A percentile compares a stretch with the other conserved stretches of the same genome.
phyloP scores from a whole-genome alignment of 495 filamentous ascomycete species.

The Penicillium soppii region DNA sequence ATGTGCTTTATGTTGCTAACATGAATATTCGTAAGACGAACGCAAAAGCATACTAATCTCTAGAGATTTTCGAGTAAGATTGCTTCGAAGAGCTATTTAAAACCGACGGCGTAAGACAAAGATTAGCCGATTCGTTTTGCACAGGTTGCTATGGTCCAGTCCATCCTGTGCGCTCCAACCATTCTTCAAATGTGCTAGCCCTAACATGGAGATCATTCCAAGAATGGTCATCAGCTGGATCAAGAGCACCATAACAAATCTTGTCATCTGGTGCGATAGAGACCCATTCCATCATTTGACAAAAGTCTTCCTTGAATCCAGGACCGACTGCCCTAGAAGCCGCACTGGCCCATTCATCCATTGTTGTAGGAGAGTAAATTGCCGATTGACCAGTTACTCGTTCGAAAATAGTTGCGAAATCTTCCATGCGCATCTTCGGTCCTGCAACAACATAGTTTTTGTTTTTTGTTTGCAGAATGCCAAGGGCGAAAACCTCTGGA shows the following conservation, averaged over 20 bases:
- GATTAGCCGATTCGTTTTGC: too few species aligned
- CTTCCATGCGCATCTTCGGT: not conserved
- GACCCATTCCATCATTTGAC: slow-evolving; percentile 26
- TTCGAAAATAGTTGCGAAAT: slow-evolving; percentile 14
- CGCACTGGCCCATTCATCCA: slow-evolving; percentile 13
- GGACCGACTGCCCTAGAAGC: slow-evolving; percentile 7
- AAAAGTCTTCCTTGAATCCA: slow-evolving; percentile 13
- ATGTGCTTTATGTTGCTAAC: too few species aligned
- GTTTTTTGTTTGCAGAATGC: slow-evolving; percentile 11
- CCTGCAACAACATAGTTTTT: slow-evolving; percentile 20
- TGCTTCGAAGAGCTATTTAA: too few species aligned
- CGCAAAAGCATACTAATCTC: too few species aligned
- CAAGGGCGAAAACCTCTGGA: slow-evolving; percentile 12
- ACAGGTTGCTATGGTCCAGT: too few species aligned
- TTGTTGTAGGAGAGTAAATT: slow-evolving; percentile 8
- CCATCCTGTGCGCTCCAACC: slow-evolving; percentile 17
- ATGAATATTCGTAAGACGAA: too few species aligned
- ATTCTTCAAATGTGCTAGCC: slow-evolving; percentile 21
- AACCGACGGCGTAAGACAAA: too few species aligned
- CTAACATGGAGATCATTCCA: slow-evolving; percentile 15
- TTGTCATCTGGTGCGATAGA: slow-evolving; percentile 17
- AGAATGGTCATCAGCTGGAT: slow-evolving; percentile 6
- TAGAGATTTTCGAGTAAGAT: too few species aligned
- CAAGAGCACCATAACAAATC: slow-evolving; percentile 17
- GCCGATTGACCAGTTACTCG: slow-evolving; percentile 11